Evolutionary conservation across 2,329 filamentous ascomycete genomes (phyloP), one percentile per base, ranked within the genome.

Genomic region (Cercospora citrullina): DNA sequence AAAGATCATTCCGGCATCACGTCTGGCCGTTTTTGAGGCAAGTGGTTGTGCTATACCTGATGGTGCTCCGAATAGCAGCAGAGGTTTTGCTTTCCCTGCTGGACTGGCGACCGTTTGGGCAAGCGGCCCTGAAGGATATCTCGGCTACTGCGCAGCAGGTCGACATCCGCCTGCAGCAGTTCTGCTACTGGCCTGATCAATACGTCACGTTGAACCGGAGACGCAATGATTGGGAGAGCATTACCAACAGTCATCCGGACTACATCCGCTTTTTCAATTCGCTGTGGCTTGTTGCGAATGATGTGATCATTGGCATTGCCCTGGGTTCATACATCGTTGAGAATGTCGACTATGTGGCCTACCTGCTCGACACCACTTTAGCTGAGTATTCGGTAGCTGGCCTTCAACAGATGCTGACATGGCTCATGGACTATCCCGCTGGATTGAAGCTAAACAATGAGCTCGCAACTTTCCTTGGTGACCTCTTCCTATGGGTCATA

Each of bases 261-360:
- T 99, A 99, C 79, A 99, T 99, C 72, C 91, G 95, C 16, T 99
- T 99, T 80, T 99, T 98, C 82, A 99, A 99, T 79, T 97, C 93
- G 76, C 84, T 99, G 4, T 99, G 95, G 95, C 90, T 99, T 8
- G 95, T 99, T 23, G 94, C 94, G 31, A 99, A 99, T 81, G 95
- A 99, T 81, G 91, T 99, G 58, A 99, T 99, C 72, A 98, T 99
- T 68, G 96, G 95, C 28, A 97, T 99, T 72, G 95, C 95, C 1
- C 82, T 99, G 7, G 96, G 95, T 0, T 96, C 93, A 0, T 99
- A 97, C 79, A 96, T 99, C 69, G 94, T 98, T 70, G 95, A 99
- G 77, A 97, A 99, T 75, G 90, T 93, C 1, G 86, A 88, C 65
- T 92, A 91, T 84, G 93, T 97, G 1, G 93, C 93, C 1, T 85